phyloP scores from a whole-genome alignment of 768 basidiomycete species.

The Gymnopilus junonius region DNA sequence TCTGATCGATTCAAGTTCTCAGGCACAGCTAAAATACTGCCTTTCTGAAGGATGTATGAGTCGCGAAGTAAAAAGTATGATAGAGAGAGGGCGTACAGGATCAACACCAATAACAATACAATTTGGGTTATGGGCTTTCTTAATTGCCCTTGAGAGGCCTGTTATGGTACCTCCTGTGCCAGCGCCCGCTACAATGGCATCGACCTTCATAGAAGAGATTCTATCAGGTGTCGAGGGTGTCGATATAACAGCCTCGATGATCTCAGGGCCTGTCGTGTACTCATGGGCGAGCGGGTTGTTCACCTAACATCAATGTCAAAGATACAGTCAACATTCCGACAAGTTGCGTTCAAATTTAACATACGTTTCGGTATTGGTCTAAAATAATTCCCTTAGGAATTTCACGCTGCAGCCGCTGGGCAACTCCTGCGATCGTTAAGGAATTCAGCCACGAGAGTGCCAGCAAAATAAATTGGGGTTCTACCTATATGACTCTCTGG shows the following conservation, averaged over 20 bases:
- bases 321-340: constrained; percentile 1
- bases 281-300: constrained; percentile 95
- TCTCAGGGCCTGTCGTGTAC: constrained; percentile 88
- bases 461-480: constrained; percentile 34
- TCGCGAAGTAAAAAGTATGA: background rate
- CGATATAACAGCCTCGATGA: constrained; percentile 74
- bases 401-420: constrained; percentile 71
- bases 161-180: constrained; percentile 97
- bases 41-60: constrained; percentile 53
- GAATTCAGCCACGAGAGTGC: constrained; percentile 82
- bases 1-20: constrained; percentile 60
- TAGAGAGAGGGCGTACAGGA: constrained; percentile 61
- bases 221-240: constrained; percentile 61
- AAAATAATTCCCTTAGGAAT: constrained; percentile 89
- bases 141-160: constrained; percentile 81
- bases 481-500: constrained; percentile 93
- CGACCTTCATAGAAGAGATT: constrained; percentile 76
- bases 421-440: constrained; percentile 88
- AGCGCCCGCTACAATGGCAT: constrained; percentile 83
- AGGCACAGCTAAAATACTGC: constrained; percentile 85
- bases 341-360: constrained; percentile 24
- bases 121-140: constrained; percentile 74
- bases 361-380: constrained; percentile 86
- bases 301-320: constrained; percentile 40
- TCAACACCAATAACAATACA: constrained; percentile 87